Evolutionary conservation across 768 basidiomycete genomes (phyloP).

Genomic region (Calocybe gangraenosa): DNA sequence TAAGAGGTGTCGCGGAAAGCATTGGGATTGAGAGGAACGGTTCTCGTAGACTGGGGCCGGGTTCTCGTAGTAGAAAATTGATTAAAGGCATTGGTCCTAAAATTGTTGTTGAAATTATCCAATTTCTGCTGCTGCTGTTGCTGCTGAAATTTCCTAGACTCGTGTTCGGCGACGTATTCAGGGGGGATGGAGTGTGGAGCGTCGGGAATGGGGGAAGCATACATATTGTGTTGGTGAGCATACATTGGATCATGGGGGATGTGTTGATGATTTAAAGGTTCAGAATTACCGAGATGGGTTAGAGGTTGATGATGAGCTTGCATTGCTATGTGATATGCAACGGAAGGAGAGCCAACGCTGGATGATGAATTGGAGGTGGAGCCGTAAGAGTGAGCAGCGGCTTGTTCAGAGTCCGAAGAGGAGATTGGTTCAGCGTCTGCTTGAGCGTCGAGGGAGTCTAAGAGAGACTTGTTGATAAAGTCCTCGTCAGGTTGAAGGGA

Average conservation of each 20-base stretch:
- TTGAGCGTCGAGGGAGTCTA: slow-evolving; percentile 80
- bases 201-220: slow-evolving; percentile 24
- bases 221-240: slow-evolving; percentile 30
- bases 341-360: slow-evolving; percentile 42
- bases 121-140: slow-evolving; percentile 28
- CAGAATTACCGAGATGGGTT: slow-evolving; percentile 48
- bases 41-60: slow-evolving; percentile 33
- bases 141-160: slow-evolving; percentile 30
- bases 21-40: slow-evolving; percentile 27
- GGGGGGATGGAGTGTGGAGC: slow-evolving; percentile 34
- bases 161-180: slow-evolving; percentile 35
- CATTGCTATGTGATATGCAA: slow-evolving; percentile 50
- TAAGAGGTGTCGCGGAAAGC: slow-evolving; percentile 33
- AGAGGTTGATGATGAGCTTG: slow-evolving; percentile 38
- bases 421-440: slow-evolving; percentile 72
- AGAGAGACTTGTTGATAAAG: slow-evolving; percentile 79
- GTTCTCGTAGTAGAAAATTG: slow-evolving; percentile 36
- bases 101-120: slow-evolving; percentile 30
- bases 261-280: slow-evolving; percentile 31
- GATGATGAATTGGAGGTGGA: slow-evolving; percentile 53
- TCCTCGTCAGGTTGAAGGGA: slow-evolving; percentile 64
- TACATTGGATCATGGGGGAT: slow-evolving; percentile 33
- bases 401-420: slow-evolving; percentile 47
- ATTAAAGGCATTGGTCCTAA: slow-evolving; percentile 27
- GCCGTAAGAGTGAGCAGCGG: slow-evolving; percentile 42